Base-by-base conservation (phyloP, 2,329 filamentous ascomycete species). In the Penicillium sp. region DNA sequence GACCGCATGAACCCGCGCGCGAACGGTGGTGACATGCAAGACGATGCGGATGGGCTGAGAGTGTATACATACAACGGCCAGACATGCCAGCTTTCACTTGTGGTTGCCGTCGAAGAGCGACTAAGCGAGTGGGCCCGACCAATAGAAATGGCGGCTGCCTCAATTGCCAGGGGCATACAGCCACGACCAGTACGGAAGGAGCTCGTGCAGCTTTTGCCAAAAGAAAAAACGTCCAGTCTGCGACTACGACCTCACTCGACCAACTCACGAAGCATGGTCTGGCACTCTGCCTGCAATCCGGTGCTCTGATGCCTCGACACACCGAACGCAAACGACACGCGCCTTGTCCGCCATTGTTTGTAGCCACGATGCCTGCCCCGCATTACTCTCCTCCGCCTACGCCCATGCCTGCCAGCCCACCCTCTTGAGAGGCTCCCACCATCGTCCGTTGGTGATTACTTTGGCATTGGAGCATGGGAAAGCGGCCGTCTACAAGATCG, bases 1-100 rank as follows among this genome's bases (percentile, higher is more conserved):
- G 65, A 66, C 66, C 62, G 64, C 69, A 73, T 71, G 64, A 67
- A 70, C 66, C 61, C 55, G 62, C 63, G 57, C 56, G 61, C 62
- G 58, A 58, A 51, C 51, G 54, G 62, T 56, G 62, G 61, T 64
- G 62, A 60, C 61, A 62, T 60, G 60, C 49, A 59, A 60, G 16
- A 26, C 20, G 20, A 18, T 1, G 35, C 16, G 20, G n/a, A n/a
- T 42, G 16, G 30, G 47, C 43, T 52, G 46, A 24, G 26, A 33
- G 46, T 33, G 3, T 16, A n/a, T 49, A 47, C 45, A 40, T 30
- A 58, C 33, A 45, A 30, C 54, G 55, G 35, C 33, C 53, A 46
- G 47, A 52, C 57, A 59, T 47, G 63, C 68, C 67, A 70, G 68
- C 56, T 59, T 62, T 65, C 62, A 55, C 43, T 59, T 52, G 52